phyloP scores from a whole-genome alignment of 352 stramenopile species.

The Phytophthora ohioensis region DNA sequence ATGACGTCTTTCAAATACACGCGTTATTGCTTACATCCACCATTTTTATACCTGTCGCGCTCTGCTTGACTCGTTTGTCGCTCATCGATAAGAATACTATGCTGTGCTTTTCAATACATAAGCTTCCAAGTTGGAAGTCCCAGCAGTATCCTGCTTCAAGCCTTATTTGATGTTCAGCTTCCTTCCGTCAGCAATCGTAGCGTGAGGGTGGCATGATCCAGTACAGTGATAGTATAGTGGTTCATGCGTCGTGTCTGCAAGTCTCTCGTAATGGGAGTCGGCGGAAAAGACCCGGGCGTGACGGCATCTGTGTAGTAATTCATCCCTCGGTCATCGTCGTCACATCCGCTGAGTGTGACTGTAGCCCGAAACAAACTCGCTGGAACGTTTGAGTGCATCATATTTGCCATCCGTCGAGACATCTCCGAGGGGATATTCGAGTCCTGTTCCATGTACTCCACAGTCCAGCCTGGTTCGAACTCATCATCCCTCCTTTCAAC shows the following conservation, averaged over 20 bases:
- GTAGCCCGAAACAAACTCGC: slow-evolving; percentile 81
- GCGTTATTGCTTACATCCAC: slow-evolving; percentile 29
- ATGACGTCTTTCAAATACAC: slow-evolving; percentile 14
- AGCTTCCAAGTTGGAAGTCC: slow-evolving; percentile 13
- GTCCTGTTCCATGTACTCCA: slow-evolving; percentile 86
- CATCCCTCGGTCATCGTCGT: slow-evolving; percentile 35
- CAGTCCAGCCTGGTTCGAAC: slow-evolving; percentile 75
- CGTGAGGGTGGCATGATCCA: slow-evolving; percentile 80
- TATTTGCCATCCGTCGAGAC: slow-evolving; percentile 70
- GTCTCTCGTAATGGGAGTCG: slow-evolving; percentile 80
- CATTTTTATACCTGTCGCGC: slow-evolving; percentile 30
- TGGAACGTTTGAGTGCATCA: slow-evolving; percentile 85
- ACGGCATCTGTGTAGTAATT: slow-evolving; percentile 58
- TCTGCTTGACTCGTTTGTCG: slow-evolving; percentile 17
- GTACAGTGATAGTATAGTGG: slow-evolving; percentile 77
- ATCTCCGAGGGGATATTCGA: slow-evolving; percentile 67
- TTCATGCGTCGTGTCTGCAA: slow-evolving; percentile 77
- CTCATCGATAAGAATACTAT: slow-evolving; percentile 25
- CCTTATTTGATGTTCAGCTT: slow-evolving; percentile 42
- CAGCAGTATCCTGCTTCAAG: slow-evolving; percentile 18
- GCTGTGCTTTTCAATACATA: slow-evolving; percentile 31
- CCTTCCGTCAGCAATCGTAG: slow-evolving; percentile 59
- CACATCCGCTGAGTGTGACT: slow-evolving; percentile 49
- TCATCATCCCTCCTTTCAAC: slow-evolving; percentile 26
- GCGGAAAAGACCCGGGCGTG: slow-evolving; percentile 82